Percentiles rank a stretch among this genome's conserved stretches.
phyloP scores from a whole-genome alignment of 306 rosid species.

The Gynostemma pentaphyllum region DNA sequence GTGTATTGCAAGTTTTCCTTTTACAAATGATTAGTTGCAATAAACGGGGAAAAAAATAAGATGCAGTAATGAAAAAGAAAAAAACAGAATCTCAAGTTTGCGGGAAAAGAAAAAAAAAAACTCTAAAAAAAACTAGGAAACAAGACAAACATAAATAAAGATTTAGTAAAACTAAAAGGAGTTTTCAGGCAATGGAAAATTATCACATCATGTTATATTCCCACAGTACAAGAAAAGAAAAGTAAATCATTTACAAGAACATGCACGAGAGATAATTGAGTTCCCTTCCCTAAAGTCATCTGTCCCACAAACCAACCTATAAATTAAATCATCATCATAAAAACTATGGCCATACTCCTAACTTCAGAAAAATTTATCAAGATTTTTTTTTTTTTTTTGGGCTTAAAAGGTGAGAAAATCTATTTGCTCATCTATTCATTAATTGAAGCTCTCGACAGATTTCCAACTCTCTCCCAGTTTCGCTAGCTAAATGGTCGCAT shows the following conservation, averaged over 20 bases:
- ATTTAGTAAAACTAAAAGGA: not conserved
- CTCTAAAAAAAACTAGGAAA: not conserved
- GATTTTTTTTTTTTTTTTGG: not conserved
- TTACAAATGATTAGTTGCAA: too few relatives aligned
- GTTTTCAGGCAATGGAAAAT: not conserved
- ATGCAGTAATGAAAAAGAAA: too few relatives aligned
- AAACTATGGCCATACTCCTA: constrained; percentile 7
- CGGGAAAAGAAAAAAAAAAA: too few relatives aligned
- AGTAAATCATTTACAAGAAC: constrained; percentile 7
- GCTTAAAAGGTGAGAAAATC: not conserved
- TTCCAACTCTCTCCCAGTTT: not conserved
- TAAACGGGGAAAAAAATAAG: too few relatives aligned
- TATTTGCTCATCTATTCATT: not conserved
- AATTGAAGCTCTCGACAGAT: not conserved
- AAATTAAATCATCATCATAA: not conserved
- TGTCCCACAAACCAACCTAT: constrained; percentile 8
- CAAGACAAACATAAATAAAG: not conserved
- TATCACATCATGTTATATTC: not conserved
- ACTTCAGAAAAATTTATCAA: not conserved
- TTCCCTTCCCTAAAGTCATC: constrained; percentile 4
- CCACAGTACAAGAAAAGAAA: not conserved
- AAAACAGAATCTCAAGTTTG: too few relatives aligned
- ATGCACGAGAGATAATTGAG: not conserved
- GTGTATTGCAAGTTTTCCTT: too few relatives aligned
- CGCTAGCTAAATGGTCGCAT: not conserved